These are phyloP conservation scores for Pascua guehoae DNA, from an alignment of 1,284 basidiomycete species.

Conservation along the genomic window DNA sequence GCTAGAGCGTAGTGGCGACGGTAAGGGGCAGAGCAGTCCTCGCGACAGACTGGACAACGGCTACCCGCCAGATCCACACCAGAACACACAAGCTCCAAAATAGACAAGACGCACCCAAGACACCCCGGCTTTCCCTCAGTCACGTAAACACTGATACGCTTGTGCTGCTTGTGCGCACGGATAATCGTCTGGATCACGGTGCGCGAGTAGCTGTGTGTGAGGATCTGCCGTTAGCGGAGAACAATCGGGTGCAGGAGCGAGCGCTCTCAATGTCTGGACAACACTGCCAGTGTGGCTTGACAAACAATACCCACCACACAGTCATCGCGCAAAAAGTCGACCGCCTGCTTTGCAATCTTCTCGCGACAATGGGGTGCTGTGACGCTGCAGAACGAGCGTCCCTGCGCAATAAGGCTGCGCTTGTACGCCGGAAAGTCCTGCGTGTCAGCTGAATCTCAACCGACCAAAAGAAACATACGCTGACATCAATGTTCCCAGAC, in stretches of 20 bases:
- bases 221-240: slow-evolving; percentile 59
- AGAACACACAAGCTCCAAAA: too few species aligned
- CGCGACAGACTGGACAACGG: too few species aligned
- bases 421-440: slow-evolving; percentile 47
- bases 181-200: slow-evolving; percentile 93
- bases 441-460: background rate
- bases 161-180: slow-evolving; percentile 74
- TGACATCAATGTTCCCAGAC: slow-evolving; percentile 35
- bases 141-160: slow-evolving; percentile 94
- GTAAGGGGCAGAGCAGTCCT: too few species aligned
- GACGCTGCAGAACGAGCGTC: slow-evolving; percentile 44
- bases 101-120: slow-evolving; percentile 25
- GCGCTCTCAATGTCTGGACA: background rate
- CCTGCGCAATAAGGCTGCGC: slow-evolving; percentile 41
- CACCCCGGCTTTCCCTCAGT: slow-evolving; percentile 56
- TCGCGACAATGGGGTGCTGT: slow-evolving; percentile 76
- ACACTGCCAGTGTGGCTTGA: too few species aligned
- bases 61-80: too few species aligned
- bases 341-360: slow-evolving; percentile 83
- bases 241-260: background rate
- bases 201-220: slow-evolving; percentile 92
- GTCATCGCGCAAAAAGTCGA: slow-evolving; percentile 91
- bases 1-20: too few species aligned
- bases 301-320: slow-evolving; percentile 64
- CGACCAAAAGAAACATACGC: slow-evolving; percentile 13